Evolutionary conservation across 2,329 filamentous ascomycete species (phyloP).

Genomic region (Dryadomyces quercus-mongolicae): DNA sequence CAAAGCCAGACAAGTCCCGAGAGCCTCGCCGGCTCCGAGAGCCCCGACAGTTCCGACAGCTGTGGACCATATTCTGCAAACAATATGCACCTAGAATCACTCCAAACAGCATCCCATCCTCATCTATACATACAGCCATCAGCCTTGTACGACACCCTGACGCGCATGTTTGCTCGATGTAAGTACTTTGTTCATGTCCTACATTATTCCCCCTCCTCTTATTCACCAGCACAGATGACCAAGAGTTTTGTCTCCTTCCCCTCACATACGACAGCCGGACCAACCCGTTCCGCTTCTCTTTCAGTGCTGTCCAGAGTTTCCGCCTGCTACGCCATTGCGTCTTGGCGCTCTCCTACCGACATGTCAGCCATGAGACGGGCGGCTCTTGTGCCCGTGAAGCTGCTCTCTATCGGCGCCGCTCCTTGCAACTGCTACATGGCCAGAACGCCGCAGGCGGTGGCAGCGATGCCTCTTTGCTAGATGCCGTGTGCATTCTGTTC

Average conservation of each 20-base stretch:
- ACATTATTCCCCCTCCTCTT: neutral
- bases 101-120: no score
- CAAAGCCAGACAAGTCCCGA: neutral
- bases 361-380: constrained; percentile 17
- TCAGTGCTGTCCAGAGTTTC: constrained; percentile 13
- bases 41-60: neutral
- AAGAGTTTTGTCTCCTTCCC: constrained; percentile 21
- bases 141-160: constrained; percentile 3
- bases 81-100: neutral
- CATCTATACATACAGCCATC: constrained; percentile 1
- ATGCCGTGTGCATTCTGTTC: constrained; percentile 19
- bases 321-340: constrained; percentile 20
- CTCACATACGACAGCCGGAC: constrained; percentile 19
- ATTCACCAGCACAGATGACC: constrained; percentile 14
- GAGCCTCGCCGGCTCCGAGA: neutral
- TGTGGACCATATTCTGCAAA: neutral
- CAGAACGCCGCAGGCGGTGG: constrained; percentile 5
- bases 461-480: constrained; percentile 13
- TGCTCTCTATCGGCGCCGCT: constrained; percentile 13
- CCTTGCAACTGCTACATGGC: constrained; percentile 15
- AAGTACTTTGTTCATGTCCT: neutral
- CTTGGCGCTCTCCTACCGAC: constrained; percentile 18
- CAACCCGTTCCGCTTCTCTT: constrained; percentile 21
- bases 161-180: constrained; percentile 8
- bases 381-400: constrained; percentile 12